A percentile compares a stretch with the other conserved stretches of the same genome.
Conservation (phyloP, 73 alveolate species). For the Tetrahymena malaccensis region DNA sequence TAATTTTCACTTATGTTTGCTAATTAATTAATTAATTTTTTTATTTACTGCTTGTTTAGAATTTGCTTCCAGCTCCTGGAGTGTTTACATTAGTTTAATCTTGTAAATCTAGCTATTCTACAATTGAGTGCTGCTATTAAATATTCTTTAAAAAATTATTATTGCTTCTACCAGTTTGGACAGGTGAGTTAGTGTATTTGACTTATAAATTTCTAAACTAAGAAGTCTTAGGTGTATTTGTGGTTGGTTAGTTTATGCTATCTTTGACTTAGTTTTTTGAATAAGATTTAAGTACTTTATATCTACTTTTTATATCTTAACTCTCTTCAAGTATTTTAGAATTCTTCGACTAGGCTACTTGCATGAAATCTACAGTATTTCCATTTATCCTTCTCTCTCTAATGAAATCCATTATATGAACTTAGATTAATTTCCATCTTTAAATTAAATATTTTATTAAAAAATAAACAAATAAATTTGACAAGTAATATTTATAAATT, state of each 20-base stretch:
- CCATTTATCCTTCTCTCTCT: neutral
- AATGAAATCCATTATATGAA: neutral
- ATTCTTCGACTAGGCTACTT: neutral
- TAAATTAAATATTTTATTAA: neutral
- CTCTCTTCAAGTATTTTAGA: neutral
- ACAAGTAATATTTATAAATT: too few species aligned
- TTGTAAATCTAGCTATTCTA: neutral
- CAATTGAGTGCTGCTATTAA: neutral
- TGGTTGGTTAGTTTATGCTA: neutral
- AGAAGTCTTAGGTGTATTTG: neutral
- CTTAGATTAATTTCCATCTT: neutral
- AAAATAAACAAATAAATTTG: too few species aligned
- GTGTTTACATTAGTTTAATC: neutral
- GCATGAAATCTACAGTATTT: neutral
- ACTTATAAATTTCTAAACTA: neutral
- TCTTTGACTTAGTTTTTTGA: neutral
- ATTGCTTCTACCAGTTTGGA: neutral
- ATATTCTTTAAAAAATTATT: neutral
- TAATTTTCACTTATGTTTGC: neutral
- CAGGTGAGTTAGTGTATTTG: neutral
- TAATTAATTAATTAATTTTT: too few species aligned
- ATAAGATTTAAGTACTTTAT: neutral
- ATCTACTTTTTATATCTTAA: neutral
- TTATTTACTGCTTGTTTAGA: neutral
- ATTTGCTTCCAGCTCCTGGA: neutral